phyloP scores from a whole-genome alignment of 2,329 filamentous ascomycete genomes.

The Leptographium wingfieldii region DNA sequence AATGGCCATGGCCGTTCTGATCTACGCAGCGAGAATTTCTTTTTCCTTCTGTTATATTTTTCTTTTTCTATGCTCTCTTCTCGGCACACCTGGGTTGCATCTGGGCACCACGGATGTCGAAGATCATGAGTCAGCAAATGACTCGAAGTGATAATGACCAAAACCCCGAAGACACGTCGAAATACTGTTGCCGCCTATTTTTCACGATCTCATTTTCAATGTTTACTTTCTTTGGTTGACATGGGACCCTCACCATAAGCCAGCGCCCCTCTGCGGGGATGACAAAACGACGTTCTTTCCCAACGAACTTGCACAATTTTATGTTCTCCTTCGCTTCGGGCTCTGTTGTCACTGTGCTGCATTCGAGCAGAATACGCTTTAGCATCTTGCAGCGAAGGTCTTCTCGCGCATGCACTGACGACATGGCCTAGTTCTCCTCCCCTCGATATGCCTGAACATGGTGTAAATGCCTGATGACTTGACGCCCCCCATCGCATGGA shows the following conservation, averaged over 20 bases:
- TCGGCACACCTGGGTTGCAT: neutral
- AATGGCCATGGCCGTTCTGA: neutral
- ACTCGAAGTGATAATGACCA: slow-evolving; percentile 11
- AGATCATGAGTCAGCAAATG: neutral
- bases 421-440: neutral
- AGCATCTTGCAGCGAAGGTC: neutral
- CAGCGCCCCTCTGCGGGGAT: neutral
- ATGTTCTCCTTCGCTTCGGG: neutral
- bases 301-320: neutral
- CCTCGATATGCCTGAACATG: slow-evolving; percentile 12
- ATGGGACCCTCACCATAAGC: slow-evolving; percentile 12
- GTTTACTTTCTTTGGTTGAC: slow-evolving; percentile 2
- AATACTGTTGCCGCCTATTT: slow-evolving; percentile 9
- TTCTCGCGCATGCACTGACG: neutral
- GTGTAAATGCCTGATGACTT: slow-evolving; percentile 15
- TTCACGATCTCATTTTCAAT: slow-evolving; percentile 5
- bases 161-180: slow-evolving; percentile 4
- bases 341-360: neutral
- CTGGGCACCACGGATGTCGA: neutral
- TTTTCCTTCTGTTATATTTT: neutral
- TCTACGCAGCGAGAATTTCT: neutral
- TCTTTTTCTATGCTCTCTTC: neutral
- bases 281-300: neutral
- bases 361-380: neutral
- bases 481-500: slow-evolving; percentile 13